Conservation (phyloP, 129 eudicot species). For the carrot (Daucus carota) region DNA sequence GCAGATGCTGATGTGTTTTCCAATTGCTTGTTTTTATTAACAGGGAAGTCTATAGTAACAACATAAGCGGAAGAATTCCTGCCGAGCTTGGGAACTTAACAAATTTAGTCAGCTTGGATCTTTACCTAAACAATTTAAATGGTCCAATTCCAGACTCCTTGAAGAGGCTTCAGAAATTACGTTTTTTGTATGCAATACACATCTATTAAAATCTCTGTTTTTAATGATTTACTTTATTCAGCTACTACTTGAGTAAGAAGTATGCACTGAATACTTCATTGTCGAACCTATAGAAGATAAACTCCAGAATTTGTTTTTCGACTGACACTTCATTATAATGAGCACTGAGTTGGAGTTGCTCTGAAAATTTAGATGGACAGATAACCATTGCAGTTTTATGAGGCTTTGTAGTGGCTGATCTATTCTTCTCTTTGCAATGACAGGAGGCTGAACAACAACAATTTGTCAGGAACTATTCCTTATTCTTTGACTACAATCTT, state of each 20-base stretch:
- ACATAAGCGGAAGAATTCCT: slow-evolving; percentile 60
- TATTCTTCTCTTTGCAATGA: slow-evolving; percentile 29
- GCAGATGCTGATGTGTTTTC: neutral
- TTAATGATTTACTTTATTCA: neutral
- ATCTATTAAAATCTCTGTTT: neutral
- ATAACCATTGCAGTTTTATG: slow-evolving; percentile 7
- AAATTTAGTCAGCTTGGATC: slow-evolving; percentile 67
- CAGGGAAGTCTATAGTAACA: slow-evolving; percentile 74
- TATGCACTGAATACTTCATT: neutral
- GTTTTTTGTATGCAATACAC: slow-evolving; percentile 43
- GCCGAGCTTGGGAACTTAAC: slow-evolving; percentile 65
- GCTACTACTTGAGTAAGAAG: neutral
- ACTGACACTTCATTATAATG: neutral
- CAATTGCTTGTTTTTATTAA: slow-evolving; percentile 3
- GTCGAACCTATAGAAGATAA: neutral
- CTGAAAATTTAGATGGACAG: neutral
- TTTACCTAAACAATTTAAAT: slow-evolving; percentile 38
- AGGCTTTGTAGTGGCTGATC: slow-evolving; percentile 12
- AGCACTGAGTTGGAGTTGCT: neutral
- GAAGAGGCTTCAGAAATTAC: slow-evolving; percentile 53
- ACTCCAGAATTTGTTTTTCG: neutral
- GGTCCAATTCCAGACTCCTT: slow-evolving; percentile 59
- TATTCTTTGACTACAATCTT: slow-evolving; percentile 46
- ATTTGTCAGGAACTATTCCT: slow-evolving; percentile 66
- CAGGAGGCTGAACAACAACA: slow-evolving; percentile 92